Conservation (phyloP, 2,329 filamentous ascomycete genomes). For the Moelleriella libera region DNA sequence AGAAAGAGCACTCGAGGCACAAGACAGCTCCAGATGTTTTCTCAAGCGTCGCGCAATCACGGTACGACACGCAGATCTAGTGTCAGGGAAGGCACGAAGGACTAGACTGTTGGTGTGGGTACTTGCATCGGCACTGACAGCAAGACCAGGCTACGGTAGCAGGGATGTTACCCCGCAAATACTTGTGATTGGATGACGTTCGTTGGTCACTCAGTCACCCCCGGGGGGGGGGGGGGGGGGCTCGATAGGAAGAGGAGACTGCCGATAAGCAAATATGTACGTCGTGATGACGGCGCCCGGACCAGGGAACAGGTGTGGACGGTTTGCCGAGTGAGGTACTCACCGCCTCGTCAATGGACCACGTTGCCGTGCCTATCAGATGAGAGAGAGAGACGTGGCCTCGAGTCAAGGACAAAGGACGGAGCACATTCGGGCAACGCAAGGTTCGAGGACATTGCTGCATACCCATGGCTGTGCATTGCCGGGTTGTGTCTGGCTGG, state of each 20-base stretch:
- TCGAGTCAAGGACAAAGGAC: too few relatives aligned
- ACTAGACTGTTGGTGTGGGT: background rate
- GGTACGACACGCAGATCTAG: background rate
- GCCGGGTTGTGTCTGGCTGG: background rate
- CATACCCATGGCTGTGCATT: background rate
- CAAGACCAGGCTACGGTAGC: background rate
- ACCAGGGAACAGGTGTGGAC: background rate
- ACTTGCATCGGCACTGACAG: background rate
- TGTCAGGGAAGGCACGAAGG: background rate
- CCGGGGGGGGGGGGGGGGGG: too few relatives aligned
- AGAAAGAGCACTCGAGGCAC: too few relatives aligned
- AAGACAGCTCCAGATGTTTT: too few relatives aligned
- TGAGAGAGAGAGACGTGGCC: too few relatives aligned
- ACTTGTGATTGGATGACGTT: slow-evolving; percentile 3
- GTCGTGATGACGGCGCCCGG: background rate
- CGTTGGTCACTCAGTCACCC: background rate
- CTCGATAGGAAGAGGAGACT: background rate
- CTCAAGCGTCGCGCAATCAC: background rate
- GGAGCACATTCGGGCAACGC: too few relatives aligned
- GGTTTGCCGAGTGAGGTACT: background rate
- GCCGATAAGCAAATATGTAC: background rate
- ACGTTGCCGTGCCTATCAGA: too few relatives aligned
- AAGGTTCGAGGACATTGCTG: background rate
- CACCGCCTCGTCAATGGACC: too few relatives aligned
- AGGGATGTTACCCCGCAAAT: slow-evolving; percentile 8